A percentile compares a stretch with the other conserved stretches of the same genome.
phyloP scores from a whole-genome alignment of 2,329 filamentous ascomycete genomes.

The Cladosporium oxysporum region DNA sequence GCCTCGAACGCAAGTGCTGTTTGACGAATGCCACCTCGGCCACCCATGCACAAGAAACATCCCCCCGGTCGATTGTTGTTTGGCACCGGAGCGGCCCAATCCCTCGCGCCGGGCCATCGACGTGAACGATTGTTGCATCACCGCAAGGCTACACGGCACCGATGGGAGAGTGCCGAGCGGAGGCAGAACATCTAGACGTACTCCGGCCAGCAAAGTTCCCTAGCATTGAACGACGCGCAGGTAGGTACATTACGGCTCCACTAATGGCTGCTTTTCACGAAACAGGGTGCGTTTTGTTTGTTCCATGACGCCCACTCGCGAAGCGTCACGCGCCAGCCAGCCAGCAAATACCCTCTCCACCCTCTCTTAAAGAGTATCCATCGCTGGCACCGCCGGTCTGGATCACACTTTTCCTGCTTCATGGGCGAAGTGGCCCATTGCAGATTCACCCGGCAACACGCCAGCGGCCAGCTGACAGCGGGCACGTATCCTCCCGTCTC shows the following conservation, averaged over 20 bases:
- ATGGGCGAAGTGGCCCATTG: slow-evolving; percentile 14
- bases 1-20: not conserved
- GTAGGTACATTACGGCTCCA: not conserved
- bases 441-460: slow-evolving; percentile 15
- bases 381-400: slow-evolving; percentile 10
- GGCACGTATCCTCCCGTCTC: slow-evolving; percentile 14
- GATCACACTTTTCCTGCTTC: slow-evolving; percentile 9
- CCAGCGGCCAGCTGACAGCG: slow-evolving; percentile 18
- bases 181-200: slow-evolving; percentile 1
- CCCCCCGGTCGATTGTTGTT: slow-evolving; percentile 4
- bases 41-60: not conserved
- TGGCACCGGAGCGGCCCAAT: slow-evolving; percentile 21
- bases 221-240: slow-evolving; percentile 1
- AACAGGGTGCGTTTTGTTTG: slow-evolving; percentile 8
- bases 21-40: not conserved
- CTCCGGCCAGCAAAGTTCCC: not conserved
- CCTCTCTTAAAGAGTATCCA: not conserved
- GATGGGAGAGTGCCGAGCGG: slow-evolving; percentile 15
- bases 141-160: slow-evolving; percentile 9
- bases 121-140: slow-evolving; percentile 16
- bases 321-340: slow-evolving; percentile 2
- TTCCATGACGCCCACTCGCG: slow-evolving; percentile 5
- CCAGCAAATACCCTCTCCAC: slow-evolving; percentile 11
- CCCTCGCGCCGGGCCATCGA: slow-evolving; percentile 20
- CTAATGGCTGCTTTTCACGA: not conserved